Evolutionary conservation across 2,329 filamentous ascomycete genomes (phyloP).

Genomic region (Coniochaeta sp.): DNA sequence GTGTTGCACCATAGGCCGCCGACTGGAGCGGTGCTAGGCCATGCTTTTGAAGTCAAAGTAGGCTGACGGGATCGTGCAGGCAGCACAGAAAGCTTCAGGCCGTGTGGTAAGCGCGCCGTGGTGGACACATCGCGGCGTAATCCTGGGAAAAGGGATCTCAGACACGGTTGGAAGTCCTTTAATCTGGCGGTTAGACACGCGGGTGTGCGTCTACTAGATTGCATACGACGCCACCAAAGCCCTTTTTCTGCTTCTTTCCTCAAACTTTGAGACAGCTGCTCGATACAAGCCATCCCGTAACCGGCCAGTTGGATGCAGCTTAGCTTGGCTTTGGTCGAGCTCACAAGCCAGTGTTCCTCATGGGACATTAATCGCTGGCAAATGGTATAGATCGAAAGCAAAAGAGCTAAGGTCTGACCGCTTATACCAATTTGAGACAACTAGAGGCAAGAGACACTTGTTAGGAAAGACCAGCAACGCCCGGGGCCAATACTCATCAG

Average conservation of each 20-base stretch:
- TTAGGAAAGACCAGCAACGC: too few species aligned
- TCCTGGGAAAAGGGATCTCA: conserved; percentile 1
- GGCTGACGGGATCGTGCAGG: not conserved
- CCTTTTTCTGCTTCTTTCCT: not conserved
- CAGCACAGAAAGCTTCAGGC: not conserved
- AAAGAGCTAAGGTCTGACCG: too few species aligned
- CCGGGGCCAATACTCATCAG: too few species aligned
- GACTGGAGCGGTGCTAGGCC: not conserved
- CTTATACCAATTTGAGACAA: too few species aligned
- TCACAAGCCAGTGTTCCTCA: not conserved
- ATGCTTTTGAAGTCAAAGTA: too few species aligned
- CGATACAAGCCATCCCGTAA: not conserved
- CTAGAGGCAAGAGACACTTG: too few species aligned
- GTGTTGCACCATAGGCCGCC: not conserved
- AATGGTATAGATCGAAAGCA: too few species aligned
- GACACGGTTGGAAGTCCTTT: conserved; percentile 1
- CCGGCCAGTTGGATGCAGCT: not conserved
- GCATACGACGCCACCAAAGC: not conserved
- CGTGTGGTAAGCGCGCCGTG: not conserved
- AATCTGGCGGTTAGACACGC: conserved; percentile 3
- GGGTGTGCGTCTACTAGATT: conserved; percentile 1
- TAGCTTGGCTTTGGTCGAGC: not conserved
- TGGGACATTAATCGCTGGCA: not conserved
- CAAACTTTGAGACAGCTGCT: not conserved
- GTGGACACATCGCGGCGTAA: conserved; percentile 1